Evolutionary conservation across 441 rosid genomes (phyloP), one percentile per base, ranked within the genome.

Genomic region (Eruca vesicaria): DNA sequence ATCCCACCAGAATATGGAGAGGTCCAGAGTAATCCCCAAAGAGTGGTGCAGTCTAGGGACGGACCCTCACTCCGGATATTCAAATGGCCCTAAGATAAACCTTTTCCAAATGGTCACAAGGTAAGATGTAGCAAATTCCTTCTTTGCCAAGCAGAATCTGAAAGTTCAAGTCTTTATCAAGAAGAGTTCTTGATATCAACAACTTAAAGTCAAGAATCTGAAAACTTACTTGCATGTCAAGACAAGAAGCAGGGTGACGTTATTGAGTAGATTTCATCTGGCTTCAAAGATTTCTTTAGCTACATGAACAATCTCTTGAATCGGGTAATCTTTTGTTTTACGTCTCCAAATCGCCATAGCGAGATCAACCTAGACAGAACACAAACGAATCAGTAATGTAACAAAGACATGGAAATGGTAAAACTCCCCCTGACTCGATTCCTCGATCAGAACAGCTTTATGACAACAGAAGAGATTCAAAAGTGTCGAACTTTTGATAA

Each of bases 111-210:
- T n/a, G n/a, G n/a, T n/a, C n/a, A n/a, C n/a, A n/a, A n/a, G n/a
- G n/a, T n/a, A n/a, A n/a, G n/a, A n/a, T n/a, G n/a, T n/a, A n/a
- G n/a, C n/a, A n/a, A n/a, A n/a, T n/a, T n/a, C 96, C 97, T 69
- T 81, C 75, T 80, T 89, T 89, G 14, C 98, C 95, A 58, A 76
- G 72, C 97, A 93, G 71, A 91, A 91, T 87, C 98, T 92, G 84
- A 74, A 82, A 75, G 28, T 59, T 61, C 32, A 71, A 23, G 50
- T n/a, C 50, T 32, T 36, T 31, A 59, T 45, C 32, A 62, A 60
- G 2, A 23, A 63, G 52, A 61, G 62, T 9, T 56, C 28, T 18
- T 11, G 28, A 29, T 63, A 45, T n/a, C 9, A 6, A 20, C 0
- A 31, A 6, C 23, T 9, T 2, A n/a, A 11, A 70, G 26, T 28